phyloP scores from a whole-genome alignment of 192 early-diverging fungal species.

The Gryganskiella cystojenkinii region DNA sequence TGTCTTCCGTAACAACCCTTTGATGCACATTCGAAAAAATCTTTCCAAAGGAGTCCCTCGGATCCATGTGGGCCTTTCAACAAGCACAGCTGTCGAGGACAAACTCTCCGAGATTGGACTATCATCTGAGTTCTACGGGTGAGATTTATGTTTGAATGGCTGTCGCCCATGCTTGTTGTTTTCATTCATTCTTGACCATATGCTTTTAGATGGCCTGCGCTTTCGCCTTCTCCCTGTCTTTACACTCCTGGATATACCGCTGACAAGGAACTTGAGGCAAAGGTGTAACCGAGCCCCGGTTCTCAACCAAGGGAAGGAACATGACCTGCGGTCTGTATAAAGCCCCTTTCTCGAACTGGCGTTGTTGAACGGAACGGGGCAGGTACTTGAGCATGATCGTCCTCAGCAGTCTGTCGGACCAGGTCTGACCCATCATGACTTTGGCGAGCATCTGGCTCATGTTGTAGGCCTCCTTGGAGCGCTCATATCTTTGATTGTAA shows the following conservation, averaged over 20 bases:
- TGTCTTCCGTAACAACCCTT: too few species aligned
- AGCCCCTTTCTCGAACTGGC: not conserved
- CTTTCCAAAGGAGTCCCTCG: too few species aligned
- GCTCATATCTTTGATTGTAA: constrained; percentile 1
- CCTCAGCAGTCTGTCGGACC: constrained; percentile 6
- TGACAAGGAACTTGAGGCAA: constrained; percentile 16
- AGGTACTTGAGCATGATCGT: constrained; percentile 13
- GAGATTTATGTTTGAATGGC: constrained; percentile 2
- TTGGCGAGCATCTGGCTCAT: not conserved
- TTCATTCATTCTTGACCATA: too few species aligned
- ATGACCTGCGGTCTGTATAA: constrained; percentile 13
- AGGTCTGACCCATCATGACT: not conserved
- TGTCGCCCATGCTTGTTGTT: too few species aligned
- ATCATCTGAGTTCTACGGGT: not conserved
- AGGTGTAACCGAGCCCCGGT: not conserved
- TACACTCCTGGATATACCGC: constrained; percentile 8
- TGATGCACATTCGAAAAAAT: too few species aligned
- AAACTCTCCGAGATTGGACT: not conserved
- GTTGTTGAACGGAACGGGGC: not conserved
- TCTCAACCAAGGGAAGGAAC: constrained; percentile 7
- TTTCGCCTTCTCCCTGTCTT: not conserved
- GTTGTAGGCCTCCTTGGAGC: not conserved
- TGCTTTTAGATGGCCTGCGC: too few species aligned
- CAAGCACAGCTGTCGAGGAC: too few species aligned
- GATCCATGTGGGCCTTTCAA: too few species aligned